Base-by-base conservation (phyloP, 306 rosid genomes). In the Prunus fruticosa region DNA sequence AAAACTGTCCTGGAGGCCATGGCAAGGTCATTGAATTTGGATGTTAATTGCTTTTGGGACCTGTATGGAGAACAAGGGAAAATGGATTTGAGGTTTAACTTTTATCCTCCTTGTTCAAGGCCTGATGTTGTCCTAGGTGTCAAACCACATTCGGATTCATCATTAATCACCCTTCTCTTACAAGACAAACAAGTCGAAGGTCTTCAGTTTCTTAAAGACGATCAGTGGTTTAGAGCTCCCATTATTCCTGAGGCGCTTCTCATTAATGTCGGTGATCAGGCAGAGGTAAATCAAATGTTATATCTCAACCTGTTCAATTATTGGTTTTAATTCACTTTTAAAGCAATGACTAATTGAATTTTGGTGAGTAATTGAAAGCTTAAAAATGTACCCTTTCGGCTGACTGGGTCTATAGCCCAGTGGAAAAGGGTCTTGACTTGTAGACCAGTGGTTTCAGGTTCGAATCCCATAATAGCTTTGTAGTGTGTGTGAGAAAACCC, bases 201-300 rank as follows among this genome's bases (percentile, higher is more conserved):
- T 62, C 89, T 90, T 34, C 96, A 93, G 79, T 58, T 67, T 93
- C 78, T 74, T 80, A 90, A 83, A 87, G 94, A 81, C 60, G 78
- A 82, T 30, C 69, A 81, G 68, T 93, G 97, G 97, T 86, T 74
- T 61, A 89, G 68, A 75, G 89, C 88, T 67, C 90, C 96, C 13
- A 86, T 89, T 45, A 43, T 89, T 65, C 76, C 91, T 16, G 74
- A 82, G 23, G 93, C 96, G 75, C 85, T 93, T 19, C 43, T 93
- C 72, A 64, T 93, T 62, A 90, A 90, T 66, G 85, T 93, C 43
- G 97, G 97, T 64, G 97, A 93, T 76, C 96, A 87, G 30, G 2
- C 19, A 5, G 67, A 62, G 67, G 67, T 62, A 62, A 22, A 27
- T 27, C 5, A 25, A 25, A 5, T 11, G 62, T 56, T 56, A 14